Base-by-base conservation (phyloP, 2,329 filamentous ascomycete species). In the Tolypocladium album region DNA sequence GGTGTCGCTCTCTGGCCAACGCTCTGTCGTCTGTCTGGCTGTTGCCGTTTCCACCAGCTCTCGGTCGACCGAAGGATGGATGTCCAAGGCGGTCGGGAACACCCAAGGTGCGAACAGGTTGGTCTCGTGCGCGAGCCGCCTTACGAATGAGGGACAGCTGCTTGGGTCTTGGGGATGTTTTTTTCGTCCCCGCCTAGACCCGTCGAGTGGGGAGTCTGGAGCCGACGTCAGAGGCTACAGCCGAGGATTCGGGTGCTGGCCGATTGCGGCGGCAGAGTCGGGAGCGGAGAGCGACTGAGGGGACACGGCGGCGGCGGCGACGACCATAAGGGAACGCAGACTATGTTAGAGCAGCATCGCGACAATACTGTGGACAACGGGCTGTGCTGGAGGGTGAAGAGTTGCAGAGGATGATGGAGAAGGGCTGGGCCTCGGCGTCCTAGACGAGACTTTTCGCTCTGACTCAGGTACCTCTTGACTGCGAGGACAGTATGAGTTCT, bases 141-240 rank as follows among this genome's bases (percentile, higher is more conserved):
- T 57, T 57, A 24, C 56, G 56, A 57, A 47, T 38, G 56, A 50
- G 40, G 56, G 42, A 42, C 56, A 47, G 39, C 42, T 57, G 39
- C 36, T 60, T 47, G 55, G 57, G 50, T 56, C 47, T 59, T 57
- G 55, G 59, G 31, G 58, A 58, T 34, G 53, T 56, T 64, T 64
- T 62, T 62, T 61, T 58, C 58, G 59, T 47, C 57, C 59, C 62
- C 59, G 59, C 62, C 62, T 50, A 59, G 55, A 57, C 39, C 56
- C 58, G 57, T 58, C 6, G 45, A 59, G 62, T 58, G 61, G 61
- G 39, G 60, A 52, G 60, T 52, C 39, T 59, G 59, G 59, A 58
- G 59, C 56, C 58, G 56, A 63, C 50, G 60, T 60, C 58, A 62
- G 56, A 63, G 60, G 61, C 58, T 61, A 53, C 58, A 57, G 57